Evolutionary conservation across 78 protist species (phyloP), one percentile per base, ranked within the genome.

Genomic region (slime mould (Dictyostelium discoideum)): DNA sequence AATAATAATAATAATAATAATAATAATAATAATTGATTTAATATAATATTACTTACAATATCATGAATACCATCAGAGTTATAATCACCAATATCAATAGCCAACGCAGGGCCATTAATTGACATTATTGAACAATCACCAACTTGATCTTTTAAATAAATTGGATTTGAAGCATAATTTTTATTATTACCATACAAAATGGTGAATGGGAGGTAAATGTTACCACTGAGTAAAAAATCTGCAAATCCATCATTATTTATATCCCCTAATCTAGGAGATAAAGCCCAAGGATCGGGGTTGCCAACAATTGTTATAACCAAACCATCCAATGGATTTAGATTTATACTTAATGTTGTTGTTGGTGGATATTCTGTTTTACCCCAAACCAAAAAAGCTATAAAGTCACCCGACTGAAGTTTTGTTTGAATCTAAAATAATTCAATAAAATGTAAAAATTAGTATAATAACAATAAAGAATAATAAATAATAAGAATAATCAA

Each of bases 241-340:
- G 42, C 73, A 8, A 82, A 13, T 54, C 73, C 86, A 82, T 32
- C n/a, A n/a, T n/a, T n/a, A n/a, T n/a, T n/a, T n/a, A n/a, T n/a
- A n/a, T n/a, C n/a, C n/a, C n/a, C n/a, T n/a, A n/a, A n/a, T n/a
- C 37, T 32, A 32, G 37, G 37, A 32, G 37, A 32, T 32, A 32
- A 0, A 32, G 37, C 37, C 37, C 37, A 32, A 32, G 0, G 0
- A 32, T 69, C 1, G 81, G 2, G 39, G 13, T 10, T 9, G 40
- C 2, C 3, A 44, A 16, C 29, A n/a, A n/a, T n/a, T 44, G 1
- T n/a, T 46, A 78, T 4, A 5, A 10, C 65, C 20, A 44, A 22
- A 46, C 84, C 84, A 78, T 39, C 32, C 1, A 40, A 11, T 42
- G 3, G n/a, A n/a, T 39, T n/a, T 7, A 78, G 0, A 40, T 11